Base-by-base conservation (phyloP, 2,329 filamentous ascomycete genomes). In the Alternaria gaisen region DNA sequence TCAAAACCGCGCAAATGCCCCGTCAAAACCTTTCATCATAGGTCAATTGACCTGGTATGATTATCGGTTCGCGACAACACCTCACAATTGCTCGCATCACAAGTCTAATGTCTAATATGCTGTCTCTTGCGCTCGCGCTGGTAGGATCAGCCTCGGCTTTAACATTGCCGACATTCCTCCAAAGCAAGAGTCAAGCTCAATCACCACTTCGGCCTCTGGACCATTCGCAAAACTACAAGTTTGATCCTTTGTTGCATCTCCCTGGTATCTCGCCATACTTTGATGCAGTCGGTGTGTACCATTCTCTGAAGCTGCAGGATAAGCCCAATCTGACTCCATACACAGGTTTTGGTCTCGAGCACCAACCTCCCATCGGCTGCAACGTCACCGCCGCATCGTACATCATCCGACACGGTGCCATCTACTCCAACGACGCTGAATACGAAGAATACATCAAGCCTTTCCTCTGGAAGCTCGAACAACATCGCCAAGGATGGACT, bases 381-480 rank as follows among this genome's bases (percentile, higher is more conserved):
- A 81, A 82, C 55, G 80, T 84, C 38, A 83, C 80, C 4, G 75
- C 80, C 24, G 83, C 81, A 14, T 81, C 82, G 4, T 83, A 84
- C 68, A 79, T 84, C 12, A 74, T 83, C 22, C 79, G 83, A 9
- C 83, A 84, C 64, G 82, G 82, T 5, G 82, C 82, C 24, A 84
- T 84, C 60, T 83, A 82, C 58, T 78, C 82, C 42, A 84, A 85
- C 56, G 81, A 83, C 56, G 81, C 81, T 63, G 82, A 84, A 64
- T 85, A 83, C 59, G 82, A 84, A 55, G 72, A 77, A 24, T 85
- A 81, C 67, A 80, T 85, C 56, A 80, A 82, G 59, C 82, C 82
- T 0, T 84, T 85, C 61, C 73, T 81, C 1, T 68, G 79, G 60
- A 91, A 90, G 73, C 77, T 89, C n/a, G 78, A 83, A 53, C 88